Evolutionary conservation across 2,329 filamentous ascomycete genomes (phyloP), one percentile per base, ranked within the genome.

Genomic region (Monosporascus cannonballus): DNA sequence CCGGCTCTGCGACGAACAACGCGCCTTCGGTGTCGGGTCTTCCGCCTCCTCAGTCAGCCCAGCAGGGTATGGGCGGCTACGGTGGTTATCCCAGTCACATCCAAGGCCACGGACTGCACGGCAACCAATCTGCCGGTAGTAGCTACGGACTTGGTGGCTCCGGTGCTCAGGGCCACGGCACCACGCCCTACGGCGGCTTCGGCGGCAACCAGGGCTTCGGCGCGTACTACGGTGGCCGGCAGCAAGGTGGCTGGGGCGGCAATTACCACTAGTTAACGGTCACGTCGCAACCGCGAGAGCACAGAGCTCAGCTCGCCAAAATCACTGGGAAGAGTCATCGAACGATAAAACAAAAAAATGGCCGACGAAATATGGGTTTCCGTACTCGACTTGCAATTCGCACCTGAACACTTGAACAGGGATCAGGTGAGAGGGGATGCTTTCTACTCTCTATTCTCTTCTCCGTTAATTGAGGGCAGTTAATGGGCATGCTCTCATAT

Each of bases 1-100:
- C 81, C 6, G 80, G 80, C 46, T 84, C 81, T 34, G 80, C 80
- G 14, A 73, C 79, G 6, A 82, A 81, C 67, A 76, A 73, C 51
- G 73, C 71, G 2, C 71, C 79, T 4, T 72, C 76, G 44, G 78
- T 80, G 66, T 67, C 73, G 41, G 79, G 80, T 27, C 76, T 83
- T 11, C 81, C 80, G 3, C 79, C 80, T 27, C 71, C 74, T 24
- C 79, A 81, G 57, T 77, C 80, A 42, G 71, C 69, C 58, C 79
- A 78, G 54, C 78, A 80, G 67, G 68, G 69, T 15, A 79, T 81
- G 70, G 75, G 75, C 49, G 76, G 71, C 45, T 84, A 83, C 60
- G 75, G 74, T 48, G 77, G 74, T 50, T 84, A 83, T 62, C 79
- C 78, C 9, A 77, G 72, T 63, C 79, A 83, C 60, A 65, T 81